These are phyloP conservation scores for Candida ipomoeae DNA, from an alignment of 805 yeast genomes.

Conservation along the genomic window DNA sequence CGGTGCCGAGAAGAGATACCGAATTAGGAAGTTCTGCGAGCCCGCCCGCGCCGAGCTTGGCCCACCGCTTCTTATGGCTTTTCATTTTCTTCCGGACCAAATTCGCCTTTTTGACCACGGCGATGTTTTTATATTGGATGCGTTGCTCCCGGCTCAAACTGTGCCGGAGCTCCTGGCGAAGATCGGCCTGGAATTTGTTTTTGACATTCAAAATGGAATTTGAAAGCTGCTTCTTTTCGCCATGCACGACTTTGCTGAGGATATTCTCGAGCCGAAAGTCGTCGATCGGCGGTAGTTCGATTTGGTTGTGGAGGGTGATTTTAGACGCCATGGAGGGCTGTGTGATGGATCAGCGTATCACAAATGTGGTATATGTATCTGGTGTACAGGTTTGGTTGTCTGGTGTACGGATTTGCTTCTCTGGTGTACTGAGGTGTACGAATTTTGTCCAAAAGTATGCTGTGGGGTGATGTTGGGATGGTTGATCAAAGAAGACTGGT, in stretches of 20 bases:
- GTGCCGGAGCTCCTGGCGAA: constrained; percentile 30
- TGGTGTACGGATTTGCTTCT: too few relatives aligned
- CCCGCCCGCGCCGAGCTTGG: neutral
- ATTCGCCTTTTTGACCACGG: constrained; percentile 25
- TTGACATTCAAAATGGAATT: constrained; percentile 26
- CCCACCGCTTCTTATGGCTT: neutral
- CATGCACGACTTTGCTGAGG: constrained; percentile 20
- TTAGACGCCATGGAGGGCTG: neutral
- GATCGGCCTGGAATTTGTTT: constrained; percentile 33
- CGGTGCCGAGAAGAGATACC: neutral
- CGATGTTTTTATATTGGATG: constrained; percentile 38
- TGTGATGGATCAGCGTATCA: neutral
- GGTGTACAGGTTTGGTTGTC: neutral
- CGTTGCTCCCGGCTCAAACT: constrained; percentile 36
- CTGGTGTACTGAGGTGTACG: neutral
- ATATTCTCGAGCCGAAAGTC: constrained; percentile 31
- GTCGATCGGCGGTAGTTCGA: constrained; percentile 20
- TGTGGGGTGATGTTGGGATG: too few relatives aligned
- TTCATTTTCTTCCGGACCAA: neutral
- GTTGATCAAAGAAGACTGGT: too few relatives aligned
- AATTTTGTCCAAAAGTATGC: too few relatives aligned
- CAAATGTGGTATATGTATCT: neutral
- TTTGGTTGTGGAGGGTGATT: constrained; percentile 11
- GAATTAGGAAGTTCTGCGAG: neutral
- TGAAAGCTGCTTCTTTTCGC: constrained; percentile 30